Base-by-base conservation (phyloP, 768 basidiomycete species). In the Podaxis carcinomalis region DNA sequence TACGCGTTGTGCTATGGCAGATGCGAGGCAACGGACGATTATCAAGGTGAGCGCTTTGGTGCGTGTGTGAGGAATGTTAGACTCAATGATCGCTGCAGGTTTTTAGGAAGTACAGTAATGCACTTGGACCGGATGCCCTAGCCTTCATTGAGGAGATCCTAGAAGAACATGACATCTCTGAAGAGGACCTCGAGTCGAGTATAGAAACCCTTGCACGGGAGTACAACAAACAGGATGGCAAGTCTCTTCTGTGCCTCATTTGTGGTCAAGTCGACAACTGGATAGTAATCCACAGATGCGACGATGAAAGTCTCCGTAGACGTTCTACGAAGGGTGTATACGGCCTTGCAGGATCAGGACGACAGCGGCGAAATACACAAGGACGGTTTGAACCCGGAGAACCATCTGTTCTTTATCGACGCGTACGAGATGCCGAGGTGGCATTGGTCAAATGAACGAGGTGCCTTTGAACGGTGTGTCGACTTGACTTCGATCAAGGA, bases 381-480 rank as follows among this genome's bases (percentile, higher is more conserved):
- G 42, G 88, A 90, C 47, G 71, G 82, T 6, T 78, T 94, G 25
- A 92, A 95, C 65, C 87, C 90, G 5, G 88, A 93, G 35, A 86
- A 81, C 44, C 91, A 97, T 70, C 74, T 98, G 28, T 85, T 86
- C 67, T 78, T 98, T 64, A 78, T 98, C 32, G 86, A 96, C 70
- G 89, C 96, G 9, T 96, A 94, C 67, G 94, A 96, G 55, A 98
- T 98, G 95, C 97, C 97, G 0, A 75, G 87, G 11, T 95, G 95
- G 88, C 83, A 89, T 67, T 99, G 93, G 87, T 93, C 95, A 14
- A 76, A 80, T 32, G 92, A 95, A 68, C 78, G 90, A 61, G 89
- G 89, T 50, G 88, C 90, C 1, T 98, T 98, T 68, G 93, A 93
- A 61, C 90, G 85, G 95, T 96, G 69, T 49, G 83, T 53, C 42